Evolutionary conservation across 164 flowering plant genomes (phyloP).

Genomic region (Santalum album): DNA sequence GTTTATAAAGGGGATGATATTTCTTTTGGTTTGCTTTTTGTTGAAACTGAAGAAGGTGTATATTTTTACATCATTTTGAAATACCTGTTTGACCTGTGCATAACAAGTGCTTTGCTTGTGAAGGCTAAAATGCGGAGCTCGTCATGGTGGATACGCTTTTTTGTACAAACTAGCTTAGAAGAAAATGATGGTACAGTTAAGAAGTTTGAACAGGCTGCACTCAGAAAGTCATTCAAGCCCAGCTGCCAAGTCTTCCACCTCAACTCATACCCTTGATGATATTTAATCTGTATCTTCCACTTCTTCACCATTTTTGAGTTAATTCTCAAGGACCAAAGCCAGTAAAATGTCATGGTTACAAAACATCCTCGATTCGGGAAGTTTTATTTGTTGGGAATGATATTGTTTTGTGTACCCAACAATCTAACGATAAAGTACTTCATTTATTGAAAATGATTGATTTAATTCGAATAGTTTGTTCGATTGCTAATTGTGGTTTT

Average conservation of each 20-base stretch:
- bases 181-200: conserved; percentile 65
- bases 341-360: too few species aligned
- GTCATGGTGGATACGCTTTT: conserved; percentile 83
- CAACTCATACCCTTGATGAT: conserved; percentile 42
- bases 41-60: too few species aligned
- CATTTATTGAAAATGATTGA: not conserved
- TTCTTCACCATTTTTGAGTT: conserved; percentile 3
- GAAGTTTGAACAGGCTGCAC: conserved; percentile 74
- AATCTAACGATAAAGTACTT: not conserved
- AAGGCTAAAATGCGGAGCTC: conserved; percentile 85
- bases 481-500: too few species aligned
- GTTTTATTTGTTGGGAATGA: not conserved
- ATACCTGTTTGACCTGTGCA: too few species aligned
- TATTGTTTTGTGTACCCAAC: not conserved
- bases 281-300: not conserved
- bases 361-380: too few species aligned
- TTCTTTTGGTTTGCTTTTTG: too few species aligned
- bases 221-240: conserved; percentile 51
- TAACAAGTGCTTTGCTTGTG: conserved; percentile 3
- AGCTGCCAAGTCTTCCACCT: conserved; percentile 86
- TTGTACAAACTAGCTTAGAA: conserved; percentile 60
- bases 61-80: too few species aligned
- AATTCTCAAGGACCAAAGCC: not conserved
- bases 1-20: too few species aligned
- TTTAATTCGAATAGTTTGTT: too few species aligned